phyloP scores from a whole-genome alignment of 1,284 basidiomycete genomes.

The Phylloboletellus chloephorus region DNA sequence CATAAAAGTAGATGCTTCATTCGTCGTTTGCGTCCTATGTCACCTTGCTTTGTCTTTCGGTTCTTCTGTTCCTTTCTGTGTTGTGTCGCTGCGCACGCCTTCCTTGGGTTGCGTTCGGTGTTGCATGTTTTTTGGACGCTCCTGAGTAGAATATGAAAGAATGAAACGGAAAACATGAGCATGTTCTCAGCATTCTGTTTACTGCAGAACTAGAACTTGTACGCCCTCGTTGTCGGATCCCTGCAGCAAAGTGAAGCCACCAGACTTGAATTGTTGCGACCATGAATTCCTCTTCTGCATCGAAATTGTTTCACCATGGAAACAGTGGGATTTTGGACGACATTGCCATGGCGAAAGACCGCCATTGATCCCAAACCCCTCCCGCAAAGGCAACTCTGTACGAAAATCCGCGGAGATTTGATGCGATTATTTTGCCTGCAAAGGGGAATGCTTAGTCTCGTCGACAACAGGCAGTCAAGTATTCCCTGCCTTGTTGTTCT shows the following conservation, averaged over 20 bases:
- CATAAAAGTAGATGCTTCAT: conserved; percentile 8
- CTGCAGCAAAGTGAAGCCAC: no score
- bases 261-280: no score
- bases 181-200: background rate
- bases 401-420: conserved; percentile 13
- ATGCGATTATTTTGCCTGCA: background rate
- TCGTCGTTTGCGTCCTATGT: conserved; percentile 14
- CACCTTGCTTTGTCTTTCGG: conserved; percentile 12
- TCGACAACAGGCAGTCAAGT: no score
- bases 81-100: conserved; percentile 15
- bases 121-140: conserved; percentile 19
- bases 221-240: no score
- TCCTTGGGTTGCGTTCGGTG: conserved; percentile 14
- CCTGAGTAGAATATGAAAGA: conserved; percentile 18
- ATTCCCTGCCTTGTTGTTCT: no score
- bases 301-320: conserved; percentile 12
- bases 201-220: background rate
- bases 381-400: conserved; percentile 1
- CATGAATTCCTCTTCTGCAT: no score
- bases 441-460: conserved; percentile 11
- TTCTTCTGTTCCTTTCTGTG: conserved; percentile 11
- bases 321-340: conserved; percentile 9
- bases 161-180: conserved; percentile 1
- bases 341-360: conserved; percentile 3
- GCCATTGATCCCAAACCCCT: background rate